A percentile compares a stretch with the other conserved stretches of the same genome.
Conservation (phyloP, 768 basidiomycete species). For the Collybia mongolica region DNA sequence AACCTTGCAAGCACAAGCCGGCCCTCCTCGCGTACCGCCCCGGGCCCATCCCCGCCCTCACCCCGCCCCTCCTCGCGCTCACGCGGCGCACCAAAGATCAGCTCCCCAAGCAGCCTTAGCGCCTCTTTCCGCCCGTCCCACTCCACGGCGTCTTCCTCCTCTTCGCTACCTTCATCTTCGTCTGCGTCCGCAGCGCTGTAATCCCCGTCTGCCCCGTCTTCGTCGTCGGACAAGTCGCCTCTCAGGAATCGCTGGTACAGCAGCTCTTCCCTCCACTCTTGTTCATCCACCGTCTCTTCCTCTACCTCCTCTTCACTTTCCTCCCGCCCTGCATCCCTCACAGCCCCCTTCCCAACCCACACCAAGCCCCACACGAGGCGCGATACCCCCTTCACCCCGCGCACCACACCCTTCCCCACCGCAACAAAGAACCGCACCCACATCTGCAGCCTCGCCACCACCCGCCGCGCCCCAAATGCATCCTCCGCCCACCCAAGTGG, state of each 20-base stretch:
- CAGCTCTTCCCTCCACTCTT: slow-evolving; percentile 24
- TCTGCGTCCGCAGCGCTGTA: slow-evolving; percentile 22
- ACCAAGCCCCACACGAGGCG: too few species aligned
- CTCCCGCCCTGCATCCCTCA: background rate
- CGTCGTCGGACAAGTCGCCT: slow-evolving; percentile 51
- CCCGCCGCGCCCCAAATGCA: background rate
- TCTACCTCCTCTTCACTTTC: slow-evolving; percentile 18
- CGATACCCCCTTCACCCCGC: too few species aligned
- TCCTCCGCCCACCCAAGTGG: background rate
- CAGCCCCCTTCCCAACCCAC: too few species aligned
- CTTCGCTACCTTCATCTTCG: background rate
- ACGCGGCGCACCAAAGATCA: background rate
- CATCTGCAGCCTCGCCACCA: background rate
- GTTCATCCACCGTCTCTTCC: slow-evolving; percentile 16
- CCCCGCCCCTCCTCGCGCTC: background rate
- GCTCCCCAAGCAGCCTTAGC: slow-evolving; percentile 1
- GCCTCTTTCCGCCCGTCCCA: background rate
- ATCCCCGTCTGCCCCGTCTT: slow-evolving; percentile 28
- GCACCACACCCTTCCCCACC: background rate
- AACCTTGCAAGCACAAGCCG: too few species aligned
- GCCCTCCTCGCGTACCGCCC: too few species aligned
- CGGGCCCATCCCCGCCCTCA: background rate
- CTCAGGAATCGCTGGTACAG: slow-evolving; percentile 58
- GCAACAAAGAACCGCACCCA: background rate
- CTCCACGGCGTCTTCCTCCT: background rate